Evolutionary conservation across 2,329 filamentous ascomycete genomes (phyloP).

Genomic region (Aotearoamyces nothofagi): DNA sequence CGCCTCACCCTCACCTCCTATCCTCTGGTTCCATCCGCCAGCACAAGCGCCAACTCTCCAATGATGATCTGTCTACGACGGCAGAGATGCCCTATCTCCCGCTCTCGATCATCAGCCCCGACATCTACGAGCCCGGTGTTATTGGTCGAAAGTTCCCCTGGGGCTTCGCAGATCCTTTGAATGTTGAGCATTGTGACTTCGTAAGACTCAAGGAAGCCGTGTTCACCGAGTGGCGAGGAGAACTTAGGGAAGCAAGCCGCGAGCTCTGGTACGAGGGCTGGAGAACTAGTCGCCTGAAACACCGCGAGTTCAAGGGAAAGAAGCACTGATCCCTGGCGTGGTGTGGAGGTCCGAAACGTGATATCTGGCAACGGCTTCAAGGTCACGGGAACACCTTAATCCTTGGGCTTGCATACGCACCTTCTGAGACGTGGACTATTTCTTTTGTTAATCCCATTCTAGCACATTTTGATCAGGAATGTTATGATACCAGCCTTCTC

Average conservation of each 20-base stretch:
- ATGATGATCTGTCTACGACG: conserved; percentile 27
- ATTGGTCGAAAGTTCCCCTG: conserved; percentile 86
- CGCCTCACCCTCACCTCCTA: conserved; percentile 15
- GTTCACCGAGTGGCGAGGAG: conserved; percentile 83
- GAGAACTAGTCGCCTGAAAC: conserved; percentile 52
- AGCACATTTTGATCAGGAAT: too few species aligned
- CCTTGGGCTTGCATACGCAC: too few species aligned
- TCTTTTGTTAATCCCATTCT: too few species aligned
- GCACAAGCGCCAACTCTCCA: conserved; percentile 18
- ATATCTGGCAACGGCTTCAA: too few species aligned
- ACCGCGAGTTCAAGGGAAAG: background rate
- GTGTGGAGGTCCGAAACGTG: too few species aligned
- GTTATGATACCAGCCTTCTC: too few species aligned
- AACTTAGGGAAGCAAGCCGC: conserved; percentile 78
- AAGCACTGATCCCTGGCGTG: too few species aligned
- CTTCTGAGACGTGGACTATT: too few species aligned
- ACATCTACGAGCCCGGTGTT: conserved; percentile 68
- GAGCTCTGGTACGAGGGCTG: conserved; percentile 94
- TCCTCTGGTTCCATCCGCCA: conserved; percentile 18
- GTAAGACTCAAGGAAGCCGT: conserved; percentile 78
- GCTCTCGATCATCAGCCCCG: conserved; percentile 85
- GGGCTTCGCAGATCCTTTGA: conserved; percentile 92
- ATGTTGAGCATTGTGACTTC: conserved; percentile 88
- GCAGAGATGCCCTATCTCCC: conserved; percentile 59
- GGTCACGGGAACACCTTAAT: too few species aligned